phyloP scores from a whole-genome alignment of 495 filamentous ascomycete genomes.

The Neurospora sp. region DNA sequence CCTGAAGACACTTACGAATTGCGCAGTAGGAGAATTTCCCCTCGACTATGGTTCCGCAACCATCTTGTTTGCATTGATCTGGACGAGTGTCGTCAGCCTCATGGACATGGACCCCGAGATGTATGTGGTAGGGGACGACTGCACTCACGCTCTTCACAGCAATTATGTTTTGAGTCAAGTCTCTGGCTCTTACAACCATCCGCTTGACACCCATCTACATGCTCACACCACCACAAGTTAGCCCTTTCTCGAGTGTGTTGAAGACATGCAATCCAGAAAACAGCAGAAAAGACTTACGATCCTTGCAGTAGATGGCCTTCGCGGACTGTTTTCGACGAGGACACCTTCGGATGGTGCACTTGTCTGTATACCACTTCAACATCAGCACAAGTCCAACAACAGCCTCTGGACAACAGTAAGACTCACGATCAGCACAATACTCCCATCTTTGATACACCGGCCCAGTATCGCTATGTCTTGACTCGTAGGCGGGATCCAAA shows the following conservation, averaged over 20 bases:
- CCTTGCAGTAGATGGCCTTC: slow-evolving; percentile 6
- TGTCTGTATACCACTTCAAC: slow-evolving; percentile 9
- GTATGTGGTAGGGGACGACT: not conserved
- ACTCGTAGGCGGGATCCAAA: slow-evolving; percentile 14
- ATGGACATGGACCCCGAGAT: too few species aligned
- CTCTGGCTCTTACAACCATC: slow-evolving; percentile 13
- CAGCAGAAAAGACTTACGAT: not conserved
- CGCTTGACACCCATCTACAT: slow-evolving; percentile 12
- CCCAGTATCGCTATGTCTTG: not conserved
- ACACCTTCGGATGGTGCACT: slow-evolving; percentile 14
- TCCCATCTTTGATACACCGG: slow-evolving; percentile 16
- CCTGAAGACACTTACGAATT: slow-evolving; percentile 2
- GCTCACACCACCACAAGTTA: not conserved
- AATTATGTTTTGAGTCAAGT: slow-evolving; percentile 10
- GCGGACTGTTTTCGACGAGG: not conserved
- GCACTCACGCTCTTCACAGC: slow-evolving; percentile 14
- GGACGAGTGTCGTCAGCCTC: not conserved
- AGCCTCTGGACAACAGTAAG: not conserved
- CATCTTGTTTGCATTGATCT: slow-evolving; percentile 15
- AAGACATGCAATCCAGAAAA: too few species aligned
- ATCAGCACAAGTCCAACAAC: not conserved
- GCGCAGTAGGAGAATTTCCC: slow-evolving; percentile 15
- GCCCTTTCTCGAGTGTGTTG: not conserved
- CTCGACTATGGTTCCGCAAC: slow-evolving; percentile 12
- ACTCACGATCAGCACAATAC: slow-evolving; percentile 18